Evolutionary conservation across 2,329 filamentous ascomycete species (phyloP), one percentile per base, ranked within the genome.

Genomic region (Fusarium sp.): DNA sequence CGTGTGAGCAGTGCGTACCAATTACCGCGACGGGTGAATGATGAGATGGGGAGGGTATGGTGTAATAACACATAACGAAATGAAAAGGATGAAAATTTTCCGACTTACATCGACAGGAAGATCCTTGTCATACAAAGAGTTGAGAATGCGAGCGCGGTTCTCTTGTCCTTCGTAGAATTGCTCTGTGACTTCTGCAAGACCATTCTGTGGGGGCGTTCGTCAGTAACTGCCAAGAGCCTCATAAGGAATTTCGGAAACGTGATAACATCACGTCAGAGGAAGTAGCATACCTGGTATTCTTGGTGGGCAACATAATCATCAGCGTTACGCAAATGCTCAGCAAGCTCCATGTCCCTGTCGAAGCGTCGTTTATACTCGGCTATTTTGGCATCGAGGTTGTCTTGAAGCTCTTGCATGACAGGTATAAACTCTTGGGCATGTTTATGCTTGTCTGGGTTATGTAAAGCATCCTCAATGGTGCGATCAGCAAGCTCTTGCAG

Each of bases 401-500:
- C 55, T 48, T 78, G 70, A 14, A 93, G 83, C 65, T 87, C 82
- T 6, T 80, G 76, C 71, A 85, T 82, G 57, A 91, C 79, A 20
- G 81, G 77, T 12, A 80, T 70, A 77, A 88, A 88, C 74, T 90
- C 87, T 9, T 83, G 80, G 14, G 83, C 84, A 67, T 85, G 78
- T 74, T 86, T 84, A 79, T 89, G 83, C 47, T 81, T 82, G 11
- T 85, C 79, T 10, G 86, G 82, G 54, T 88, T 83, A 51, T 85
- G 81, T 66, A 88, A 82, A 62, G 92, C 79, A 62, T 85, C 83
- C 51, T 88, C 86, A 61, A 91, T 79, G 54, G 82, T 86, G 34
- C 88, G 84, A 56, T 88, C 86, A 20, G 89, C 89, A 22, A 93
- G 82, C 75, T 92, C 90, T 62, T 89, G 88, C 16, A 92, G 82